Conservation (phyloP, 2,329 filamentous ascomycete species). For the Fusarium scirpi region DNA sequence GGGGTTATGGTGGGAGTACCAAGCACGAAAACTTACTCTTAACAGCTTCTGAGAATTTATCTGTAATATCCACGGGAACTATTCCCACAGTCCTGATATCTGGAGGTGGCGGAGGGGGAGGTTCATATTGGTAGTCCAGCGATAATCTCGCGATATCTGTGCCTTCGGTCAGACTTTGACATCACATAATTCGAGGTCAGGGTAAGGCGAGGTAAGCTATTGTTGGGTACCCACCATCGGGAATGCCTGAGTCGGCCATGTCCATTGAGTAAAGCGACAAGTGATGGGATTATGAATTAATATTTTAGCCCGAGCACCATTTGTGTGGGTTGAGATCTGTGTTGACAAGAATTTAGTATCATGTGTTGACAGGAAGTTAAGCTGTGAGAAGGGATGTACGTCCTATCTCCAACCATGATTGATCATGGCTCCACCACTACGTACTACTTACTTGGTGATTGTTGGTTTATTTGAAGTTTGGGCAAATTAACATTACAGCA, state of each 20-base stretch:
- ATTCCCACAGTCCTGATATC: conserved; percentile 62
- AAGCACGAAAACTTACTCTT: conserved; percentile 57
- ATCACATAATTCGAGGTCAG: conserved; percentile 8
- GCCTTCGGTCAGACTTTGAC: conserved; percentile 45
- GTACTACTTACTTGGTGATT: conserved; percentile 14
- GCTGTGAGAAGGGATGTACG: conserved; percentile 27
- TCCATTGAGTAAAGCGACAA: conserved; percentile 15
- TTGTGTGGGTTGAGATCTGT: neutral
- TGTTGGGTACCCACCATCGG: conserved; percentile 51
- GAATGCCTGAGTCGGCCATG: conserved; percentile 54
- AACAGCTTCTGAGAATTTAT: conserved; percentile 65
- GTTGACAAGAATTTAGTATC: conserved; percentile 15
- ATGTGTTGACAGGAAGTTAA: conserved; percentile 19
- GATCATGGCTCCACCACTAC: conserved; percentile 33
- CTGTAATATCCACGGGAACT: conserved; percentile 69
- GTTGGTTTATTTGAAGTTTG: neutral
- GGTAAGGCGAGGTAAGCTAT: conserved; percentile 6
- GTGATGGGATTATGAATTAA: conserved; percentile 34
- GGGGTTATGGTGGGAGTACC: conserved; percentile 20
- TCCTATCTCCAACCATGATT: conserved; percentile 18
- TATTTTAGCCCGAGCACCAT: neutral
- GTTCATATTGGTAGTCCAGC: conserved; percentile 51
- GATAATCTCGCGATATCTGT: conserved; percentile 58
- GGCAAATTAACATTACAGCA: neutral
- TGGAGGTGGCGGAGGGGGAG: conserved; percentile 52